Conservation (phyloP, 345 rosid genomes). For the Eucalyptus pauciflora region DNA sequence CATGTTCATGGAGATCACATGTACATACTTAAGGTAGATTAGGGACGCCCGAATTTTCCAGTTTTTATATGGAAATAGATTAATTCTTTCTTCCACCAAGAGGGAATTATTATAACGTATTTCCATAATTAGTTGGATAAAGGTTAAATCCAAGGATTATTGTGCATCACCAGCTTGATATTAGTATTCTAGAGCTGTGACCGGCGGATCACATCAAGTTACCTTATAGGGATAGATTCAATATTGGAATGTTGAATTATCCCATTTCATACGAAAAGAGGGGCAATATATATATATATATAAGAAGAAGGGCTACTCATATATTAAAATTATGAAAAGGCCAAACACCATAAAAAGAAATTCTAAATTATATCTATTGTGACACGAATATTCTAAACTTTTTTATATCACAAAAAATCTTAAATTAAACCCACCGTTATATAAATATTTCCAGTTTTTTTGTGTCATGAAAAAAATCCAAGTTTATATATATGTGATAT, state of each 20-base stretch:
- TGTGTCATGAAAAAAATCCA: too few relatives aligned
- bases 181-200: neutral
- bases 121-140: neutral
- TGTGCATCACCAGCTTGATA: neutral
- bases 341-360: too few relatives aligned
- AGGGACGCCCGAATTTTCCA: neutral
- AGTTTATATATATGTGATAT: too few relatives aligned
- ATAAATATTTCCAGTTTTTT: too few relatives aligned
- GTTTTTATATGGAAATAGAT: neutral
- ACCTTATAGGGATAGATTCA: neutral
- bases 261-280: neutral
- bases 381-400: too few relatives aligned
- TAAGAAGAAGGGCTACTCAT: neutral
- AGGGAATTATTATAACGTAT: neutral
- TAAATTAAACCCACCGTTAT: too few relatives aligned
- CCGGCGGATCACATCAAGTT: neutral
- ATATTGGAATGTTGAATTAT: neutral
- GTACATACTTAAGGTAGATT: neutral
- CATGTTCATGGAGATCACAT: neutral
- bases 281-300: neutral
- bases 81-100: neutral
- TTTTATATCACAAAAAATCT: too few relatives aligned
- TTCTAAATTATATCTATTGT: too few relatives aligned
- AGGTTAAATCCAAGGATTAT: neutral
- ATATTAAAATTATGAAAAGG: neutral